phyloP scores from a whole-genome alignment of 1,284 basidiomycete species.

The Agaricales sp. region DNA sequence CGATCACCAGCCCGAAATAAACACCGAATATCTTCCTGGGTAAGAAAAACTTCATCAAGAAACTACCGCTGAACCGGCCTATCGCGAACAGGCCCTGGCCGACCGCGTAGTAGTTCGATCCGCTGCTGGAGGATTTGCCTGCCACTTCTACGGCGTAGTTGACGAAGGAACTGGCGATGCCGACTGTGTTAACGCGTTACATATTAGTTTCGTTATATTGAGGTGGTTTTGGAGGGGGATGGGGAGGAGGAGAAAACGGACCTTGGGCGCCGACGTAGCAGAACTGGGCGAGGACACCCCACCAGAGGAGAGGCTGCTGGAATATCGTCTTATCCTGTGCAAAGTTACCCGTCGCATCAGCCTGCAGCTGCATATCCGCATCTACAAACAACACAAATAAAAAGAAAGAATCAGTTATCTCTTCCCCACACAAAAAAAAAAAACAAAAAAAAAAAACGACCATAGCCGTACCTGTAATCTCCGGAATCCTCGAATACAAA shows the following conservation, averaged over 20 bases:
- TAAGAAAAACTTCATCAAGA: slow-evolving; percentile 19
- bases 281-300: slow-evolving; percentile 23
- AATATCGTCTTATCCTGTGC: slow-evolving; percentile 18
- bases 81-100: slow-evolving; percentile 24
- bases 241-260: slow-evolving; percentile 4
- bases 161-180: slow-evolving; percentile 23
- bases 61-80: slow-evolving; percentile 19
- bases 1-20: slow-evolving; percentile 19
- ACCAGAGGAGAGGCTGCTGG: slow-evolving; percentile 21
- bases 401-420: not conserved
- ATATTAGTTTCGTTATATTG: no score
- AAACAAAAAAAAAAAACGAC: no score
- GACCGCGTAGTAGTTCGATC: slow-evolving; percentile 21
- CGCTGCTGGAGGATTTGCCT: slow-evolving; percentile 14
- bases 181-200: slow-evolving; percentile 15
- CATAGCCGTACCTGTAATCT: slow-evolving; percentile 22
- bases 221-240: not conserved
- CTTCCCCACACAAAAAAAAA: no score
- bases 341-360: slow-evolving; percentile 17
- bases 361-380: slow-evolving; percentile 24
- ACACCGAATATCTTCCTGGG: slow-evolving; percentile 20
- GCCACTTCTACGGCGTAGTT: slow-evolving; percentile 22
- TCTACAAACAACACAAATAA: slow-evolving; percentile 11
- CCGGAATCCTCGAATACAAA: slow-evolving; percentile 23
- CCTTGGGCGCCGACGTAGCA: slow-evolving; percentile 24